Base-by-base conservation (phyloP, 306 rosid species). In the Pyrus pyrifolia region DNA sequence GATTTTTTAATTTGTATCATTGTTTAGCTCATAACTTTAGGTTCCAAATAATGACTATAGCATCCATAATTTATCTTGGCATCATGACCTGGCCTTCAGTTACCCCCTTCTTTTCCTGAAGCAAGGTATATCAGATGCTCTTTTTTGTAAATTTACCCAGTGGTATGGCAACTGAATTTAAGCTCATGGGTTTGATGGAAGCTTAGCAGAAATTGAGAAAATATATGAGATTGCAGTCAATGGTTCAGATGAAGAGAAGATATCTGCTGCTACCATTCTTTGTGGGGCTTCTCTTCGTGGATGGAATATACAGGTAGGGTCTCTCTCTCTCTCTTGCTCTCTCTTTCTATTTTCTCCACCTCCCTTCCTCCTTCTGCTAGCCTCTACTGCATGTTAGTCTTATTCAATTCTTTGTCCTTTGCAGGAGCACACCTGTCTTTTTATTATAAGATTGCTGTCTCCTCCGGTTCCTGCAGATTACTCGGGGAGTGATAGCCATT, bases 221-320 rank as follows among this genome's bases (percentile, higher is more conserved):
- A 84, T 95, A 72, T 90, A 82, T 78, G 96, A 92, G 87, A 84
- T 95, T 86, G 92, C 97, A 67, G 76, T 83, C 83, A 88, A 72
- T 81, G 96, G 98, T 76, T 90, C 97, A 52, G 87, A 89, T 40
- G 97, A 92, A 51, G 98, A 95, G 86, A 95, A 81, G 86, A 88
- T 92, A 77, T 90, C 90, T 66, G 97, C 96, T 63, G 97, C 96
- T 71, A 83, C 91, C 86, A 82, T 95, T 83, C 87, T 92, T 77
- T 95, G 96, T 76, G 98, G 97, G 76, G 93, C 93, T 67, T 92
- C 98, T 86, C 83, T 95, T 79, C 91, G 95, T 79, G 98, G 98
- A 69, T 95, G 98, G 98, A 92, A 93, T 87, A 77, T 92, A 76
- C 98, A 95, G 93, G 98, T 95, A 81, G 62, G 12, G 2, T 74